A percentile compares a stretch with the other conserved stretches of the same genome.
Conservation (phyloP, 495 filamentous ascomycete genomes). For the Penicillium nucicola region DNA sequence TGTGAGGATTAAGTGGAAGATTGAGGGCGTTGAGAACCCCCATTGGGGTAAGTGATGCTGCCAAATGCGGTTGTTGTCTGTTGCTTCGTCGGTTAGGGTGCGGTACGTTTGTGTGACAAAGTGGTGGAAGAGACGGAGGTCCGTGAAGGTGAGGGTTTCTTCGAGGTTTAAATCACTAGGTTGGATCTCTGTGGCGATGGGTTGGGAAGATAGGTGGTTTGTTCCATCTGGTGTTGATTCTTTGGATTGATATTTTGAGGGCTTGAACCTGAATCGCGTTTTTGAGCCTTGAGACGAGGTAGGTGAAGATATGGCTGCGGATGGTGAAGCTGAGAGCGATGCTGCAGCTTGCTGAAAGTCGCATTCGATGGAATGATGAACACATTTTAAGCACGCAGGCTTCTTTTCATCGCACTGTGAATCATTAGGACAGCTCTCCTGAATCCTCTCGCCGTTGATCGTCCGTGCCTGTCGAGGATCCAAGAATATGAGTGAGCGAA, state of each 20-base stretch:
- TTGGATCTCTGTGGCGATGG: not conserved
- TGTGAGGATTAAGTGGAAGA: constrained; percentile 45
- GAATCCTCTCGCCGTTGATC: not conserved
- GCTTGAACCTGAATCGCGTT: constrained; percentile 16
- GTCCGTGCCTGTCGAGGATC: not conserved
- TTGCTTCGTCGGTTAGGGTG: constrained; percentile 24
- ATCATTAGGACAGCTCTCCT: not conserved
- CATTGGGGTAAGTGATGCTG: constrained; percentile 36
- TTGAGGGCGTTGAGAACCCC: constrained; percentile 39
- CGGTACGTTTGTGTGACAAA: constrained; percentile 31
- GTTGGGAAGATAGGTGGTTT: constrained; percentile 8
- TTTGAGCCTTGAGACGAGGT: not conserved
- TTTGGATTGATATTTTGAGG: constrained; percentile 18
- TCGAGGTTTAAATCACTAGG: not conserved
- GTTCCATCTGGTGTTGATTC: not conserved
- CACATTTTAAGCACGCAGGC: constrained; percentile 30
- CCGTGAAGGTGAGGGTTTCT: constrained; percentile 26
- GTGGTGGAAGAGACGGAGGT: constrained; percentile 39
- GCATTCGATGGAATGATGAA: constrained; percentile 27
- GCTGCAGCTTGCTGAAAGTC: constrained; percentile 11
- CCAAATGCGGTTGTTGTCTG: constrained; percentile 30
- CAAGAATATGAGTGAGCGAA: not conserved
- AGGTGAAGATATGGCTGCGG: not conserved
- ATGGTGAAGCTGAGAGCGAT: constrained; percentile 3
- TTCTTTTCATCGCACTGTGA: constrained; percentile 37